phyloP scores from a whole-genome alignment of 2,329 filamentous ascomycete genomes.

The Mariannaea sp. region DNA sequence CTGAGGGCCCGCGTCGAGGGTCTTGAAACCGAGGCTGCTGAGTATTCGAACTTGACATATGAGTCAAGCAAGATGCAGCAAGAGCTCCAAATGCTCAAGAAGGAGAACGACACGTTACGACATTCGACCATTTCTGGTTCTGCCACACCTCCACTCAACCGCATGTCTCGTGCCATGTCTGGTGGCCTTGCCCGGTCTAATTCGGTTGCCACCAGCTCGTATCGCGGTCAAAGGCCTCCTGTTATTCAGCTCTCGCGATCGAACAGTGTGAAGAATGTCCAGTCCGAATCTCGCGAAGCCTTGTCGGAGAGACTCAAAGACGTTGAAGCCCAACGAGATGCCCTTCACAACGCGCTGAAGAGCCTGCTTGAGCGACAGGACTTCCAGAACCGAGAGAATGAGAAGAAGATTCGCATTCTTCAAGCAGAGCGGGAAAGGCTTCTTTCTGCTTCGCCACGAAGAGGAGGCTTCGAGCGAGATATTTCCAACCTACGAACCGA shows the following conservation, averaged over 20 bases:
- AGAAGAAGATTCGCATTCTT: constrained; percentile 77
- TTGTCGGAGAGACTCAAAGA: constrained; percentile 85
- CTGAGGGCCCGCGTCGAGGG: constrained; percentile 77
- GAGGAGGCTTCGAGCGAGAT: constrained; percentile 82
- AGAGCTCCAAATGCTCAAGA: constrained; percentile 73
- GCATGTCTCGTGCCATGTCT: constrained; percentile 41
- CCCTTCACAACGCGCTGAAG: constrained; percentile 84
- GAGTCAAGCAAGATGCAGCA: constrained; percentile 87
- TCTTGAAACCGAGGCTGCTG: constrained; percentile 73
- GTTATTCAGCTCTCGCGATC: constrained; percentile 61
- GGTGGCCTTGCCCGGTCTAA: constrained; percentile 67
- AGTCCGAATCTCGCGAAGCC: constrained; percentile 66
- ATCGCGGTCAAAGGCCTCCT: constrained; percentile 46
- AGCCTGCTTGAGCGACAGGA: constrained; percentile 85
- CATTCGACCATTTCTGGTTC: constrained; percentile 41
- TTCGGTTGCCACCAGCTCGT: constrained; percentile 64
- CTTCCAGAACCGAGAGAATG: constrained; percentile 79
- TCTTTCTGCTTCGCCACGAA: constrained; percentile 69
- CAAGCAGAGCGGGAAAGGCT: constrained; percentile 80
- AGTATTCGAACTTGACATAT: constrained; percentile 75
- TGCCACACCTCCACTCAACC: constrained; percentile 31
- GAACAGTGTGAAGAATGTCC: constrained; percentile 57
- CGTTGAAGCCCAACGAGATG: constrained; percentile 90
- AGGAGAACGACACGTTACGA: constrained; percentile 66
- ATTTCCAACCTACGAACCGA: constrained; percentile 80